phyloP scores from a whole-genome alignment of 345 rosid species.

The Excoecaria agallocha region DNA sequence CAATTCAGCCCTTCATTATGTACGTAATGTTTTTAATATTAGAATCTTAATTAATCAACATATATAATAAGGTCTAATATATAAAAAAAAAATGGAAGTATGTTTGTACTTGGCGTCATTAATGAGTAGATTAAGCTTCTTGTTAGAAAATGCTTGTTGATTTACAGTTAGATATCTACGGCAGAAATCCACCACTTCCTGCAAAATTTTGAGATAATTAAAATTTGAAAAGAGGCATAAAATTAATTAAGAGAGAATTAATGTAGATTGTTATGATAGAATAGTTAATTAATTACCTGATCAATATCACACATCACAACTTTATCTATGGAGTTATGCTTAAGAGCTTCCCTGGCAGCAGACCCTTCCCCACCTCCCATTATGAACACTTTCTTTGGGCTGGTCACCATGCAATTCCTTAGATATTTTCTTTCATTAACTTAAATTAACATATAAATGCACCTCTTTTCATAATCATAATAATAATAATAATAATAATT shows the following conservation, averaged over 20 bases:
- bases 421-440: too few relatives aligned
- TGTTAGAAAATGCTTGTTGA: constrained; percentile 67
- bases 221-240: too few relatives aligned
- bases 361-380: constrained; percentile 99
- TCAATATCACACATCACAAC: constrained; percentile 98
- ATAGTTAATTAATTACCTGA: constrained; percentile 45
- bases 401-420: constrained; percentile 14
- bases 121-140: constrained; percentile 74
- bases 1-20: constrained; percentile 64
- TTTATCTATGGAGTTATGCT: constrained; percentile 60
- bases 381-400: constrained; percentile 72
- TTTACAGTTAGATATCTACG: constrained; percentile 61
- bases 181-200: constrained; percentile 96
- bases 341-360: constrained; percentile 90
- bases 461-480: too few relatives aligned
- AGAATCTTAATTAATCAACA: not conserved
- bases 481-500: too few relatives aligned
- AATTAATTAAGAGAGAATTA: too few relatives aligned
- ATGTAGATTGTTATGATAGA: too few relatives aligned
- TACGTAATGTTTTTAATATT: not conserved
- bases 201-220: constrained; percentile 9
- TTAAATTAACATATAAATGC: too few relatives aligned
- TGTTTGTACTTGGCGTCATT: constrained; percentile 78
- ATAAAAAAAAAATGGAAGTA: not conserved
- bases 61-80: not conserved